These are phyloP conservation scores for Panellus pusillus DNA, from an alignment of 768 basidiomycete genomes.

Conservation along the genomic window DNA sequence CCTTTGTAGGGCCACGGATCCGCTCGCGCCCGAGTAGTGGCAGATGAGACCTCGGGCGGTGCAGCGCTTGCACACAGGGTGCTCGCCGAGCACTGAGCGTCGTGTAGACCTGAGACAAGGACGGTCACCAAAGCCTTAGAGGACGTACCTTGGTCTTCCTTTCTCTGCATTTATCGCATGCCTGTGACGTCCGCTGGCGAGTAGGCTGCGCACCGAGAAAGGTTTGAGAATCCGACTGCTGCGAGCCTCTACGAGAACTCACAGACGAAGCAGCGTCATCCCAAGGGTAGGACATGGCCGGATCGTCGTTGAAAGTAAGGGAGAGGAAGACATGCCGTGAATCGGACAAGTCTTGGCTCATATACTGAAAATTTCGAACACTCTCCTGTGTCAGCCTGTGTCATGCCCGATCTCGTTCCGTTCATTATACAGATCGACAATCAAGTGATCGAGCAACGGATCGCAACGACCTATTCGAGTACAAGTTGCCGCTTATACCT, in stretches of 20 bases:
- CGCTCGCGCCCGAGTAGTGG: constrained; percentile 41
- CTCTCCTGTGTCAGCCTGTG: too few species aligned
- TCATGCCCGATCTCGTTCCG: too few species aligned
- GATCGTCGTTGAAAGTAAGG: too few species aligned
- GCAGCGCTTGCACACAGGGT: constrained; percentile 54
- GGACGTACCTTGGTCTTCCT: constrained; percentile 55
- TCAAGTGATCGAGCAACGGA: neutral
- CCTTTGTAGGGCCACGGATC: constrained; percentile 31
- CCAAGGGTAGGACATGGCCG: too few species aligned
- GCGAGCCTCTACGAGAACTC: too few species aligned
- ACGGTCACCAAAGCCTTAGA: neutral
- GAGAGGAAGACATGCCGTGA: too few species aligned
- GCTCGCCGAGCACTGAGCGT: constrained; percentile 53
- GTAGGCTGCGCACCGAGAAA: constrained; percentile 23
- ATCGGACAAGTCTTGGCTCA: too few species aligned
- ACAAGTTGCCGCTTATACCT: constrained; percentile 10
- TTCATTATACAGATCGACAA: too few species aligned
- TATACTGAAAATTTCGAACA: too few species aligned
- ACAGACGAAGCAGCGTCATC: too few species aligned
- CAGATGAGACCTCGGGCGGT: constrained; percentile 49
- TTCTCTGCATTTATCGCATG: constrained; percentile 58
- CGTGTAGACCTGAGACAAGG: neutral
- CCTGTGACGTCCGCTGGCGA: constrained; percentile 49
- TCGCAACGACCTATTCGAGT: constrained; percentile 30
- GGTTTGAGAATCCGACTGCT: neutral